Base-by-base conservation (phyloP, 2,329 filamentous ascomycete genomes). In the Colletotrichum liaoningense region DNA sequence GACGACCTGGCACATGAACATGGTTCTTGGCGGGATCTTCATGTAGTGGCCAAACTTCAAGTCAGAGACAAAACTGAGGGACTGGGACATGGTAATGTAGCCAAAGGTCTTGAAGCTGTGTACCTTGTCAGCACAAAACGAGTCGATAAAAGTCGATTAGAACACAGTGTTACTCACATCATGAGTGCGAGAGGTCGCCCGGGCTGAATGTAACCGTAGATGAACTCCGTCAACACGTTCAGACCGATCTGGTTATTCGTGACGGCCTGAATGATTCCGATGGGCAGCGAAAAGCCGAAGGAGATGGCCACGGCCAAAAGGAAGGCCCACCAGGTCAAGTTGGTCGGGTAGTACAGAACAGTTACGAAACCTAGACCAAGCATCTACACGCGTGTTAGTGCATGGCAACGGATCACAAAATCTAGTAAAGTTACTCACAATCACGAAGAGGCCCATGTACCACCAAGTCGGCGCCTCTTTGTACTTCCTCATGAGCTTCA, bases 21-120 rank as follows among this genome's bases (percentile, higher is more conserved):
- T 92, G 19, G 89, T 91, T 22, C 90, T 86, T 16, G 91, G 91
- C 0, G 92, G 91, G 11, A 91, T 90, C 81, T 91, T 91, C 91
- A 94, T 93, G 84, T 94, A 94, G 79, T 94, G 92, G 5, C 90
- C 92, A 57, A 93, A 90, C 78, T 93, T 93, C 75, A 93, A 85
- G 77, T 93, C 92, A 8, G 89, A 85, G 12, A 90, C 86, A 78
- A 93, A 93, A 76, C 86, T 88, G 49, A 93, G 85, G 0, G 90
- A 89, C 80, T 93, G 91, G 1, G 88, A 89, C 89, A 91, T 91
- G 66, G 89, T 91, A 73, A 91, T 89, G 78, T 88, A 91, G 35
- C 89, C 89, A 77, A 89, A 91, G 0, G 89, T 91, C 80, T 91
- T 91, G 82, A 91, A 91, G 19, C 88, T 90, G 30, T 5, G 19